phyloP scores from a whole-genome alignment of 495 filamentous ascomycete species.

The Aspergillus incahuasiensis region DNA sequence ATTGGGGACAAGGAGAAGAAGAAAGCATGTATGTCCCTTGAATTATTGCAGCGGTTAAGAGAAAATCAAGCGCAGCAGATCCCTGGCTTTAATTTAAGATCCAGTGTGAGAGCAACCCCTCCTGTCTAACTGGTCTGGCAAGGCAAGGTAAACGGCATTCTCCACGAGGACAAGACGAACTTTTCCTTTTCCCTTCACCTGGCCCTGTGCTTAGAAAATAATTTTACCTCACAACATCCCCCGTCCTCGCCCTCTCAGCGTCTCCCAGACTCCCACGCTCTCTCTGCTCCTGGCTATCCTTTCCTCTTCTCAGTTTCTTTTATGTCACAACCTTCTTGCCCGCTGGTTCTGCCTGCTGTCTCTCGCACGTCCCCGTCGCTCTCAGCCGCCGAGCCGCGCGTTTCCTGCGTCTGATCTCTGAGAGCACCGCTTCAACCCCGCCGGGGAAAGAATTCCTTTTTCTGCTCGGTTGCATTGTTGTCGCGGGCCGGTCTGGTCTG shows the following conservation, averaged over 20 bases:
- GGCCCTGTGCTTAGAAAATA: conserved; percentile 40
- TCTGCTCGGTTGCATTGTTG: not conserved
- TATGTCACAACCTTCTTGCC: conserved; percentile 38
- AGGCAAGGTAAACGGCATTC: conserved; percentile 14
- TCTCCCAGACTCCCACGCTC: conserved; percentile 17
- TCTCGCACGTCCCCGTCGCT: conserved; percentile 31
- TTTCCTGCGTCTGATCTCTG: conserved; percentile 33
- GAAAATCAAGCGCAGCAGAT: conserved; percentile 7
- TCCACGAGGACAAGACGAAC: conserved; percentile 12
- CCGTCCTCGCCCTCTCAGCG: conserved; percentile 24
- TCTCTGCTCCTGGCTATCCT: conserved; percentile 27
- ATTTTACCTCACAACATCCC: conserved; percentile 43
- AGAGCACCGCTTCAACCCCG: conserved; percentile 13
- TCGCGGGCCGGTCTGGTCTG: not conserved
- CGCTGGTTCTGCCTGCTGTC: conserved; percentile 8
- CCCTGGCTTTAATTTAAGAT: conserved; percentile 12
- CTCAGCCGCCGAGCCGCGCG: conserved; percentile 44
- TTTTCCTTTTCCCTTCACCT: conserved; percentile 9
- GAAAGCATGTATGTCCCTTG: not conserved
- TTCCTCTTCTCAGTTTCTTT: conserved; percentile 40
- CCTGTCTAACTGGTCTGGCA: too few relatives aligned
- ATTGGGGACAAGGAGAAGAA: conserved; percentile 10
- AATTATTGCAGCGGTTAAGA: conserved; percentile 8
- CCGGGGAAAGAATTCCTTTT: conserved; percentile 17
- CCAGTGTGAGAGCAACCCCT: conserved; percentile 1